Base-by-base conservation (phyloP, 176 grass and related monocot genomes). In the Carex pumila region DNA sequence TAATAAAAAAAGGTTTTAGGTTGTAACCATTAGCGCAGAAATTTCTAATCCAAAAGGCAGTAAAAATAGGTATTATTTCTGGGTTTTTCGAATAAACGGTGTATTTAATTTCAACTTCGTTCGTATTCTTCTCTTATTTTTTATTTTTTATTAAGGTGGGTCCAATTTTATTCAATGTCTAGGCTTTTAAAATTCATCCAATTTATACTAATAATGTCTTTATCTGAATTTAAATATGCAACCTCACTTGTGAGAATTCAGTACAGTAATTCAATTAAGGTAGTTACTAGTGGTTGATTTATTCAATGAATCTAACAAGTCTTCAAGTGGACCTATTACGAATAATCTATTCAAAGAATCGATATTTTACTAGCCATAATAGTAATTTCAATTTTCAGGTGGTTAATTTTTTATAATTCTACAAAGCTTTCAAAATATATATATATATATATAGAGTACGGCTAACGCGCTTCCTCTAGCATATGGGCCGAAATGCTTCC, bases 231-330 rank as follows among this genome's bases (percentile, higher is more conserved):
- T 70, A 70, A 70, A 70, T 70, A 43, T 43, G 67, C 67, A 70
- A 70, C 18, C 67, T 31, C 67, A 43, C 17, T 37, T n/a, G 43
- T 70, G 36, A 70, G 17, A 70, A 13, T 70, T 70, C 36, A 70
- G 66, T 70, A 69, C 66, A 69, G 15, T n/a, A 70, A 70, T 70
- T 62, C 8, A 70, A n/a, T 15, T 70, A 70, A 19, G 67, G 67
- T 70, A 70, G 67, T 18, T 70, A 19, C 36, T 39, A 41, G 67
- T 70, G 36, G 67, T 70, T 70, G 67, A 70, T 70, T 43, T 70
- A 43, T 43, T 70, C 43, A 70, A 70, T 70, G 32, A 70, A 70
- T 17, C 15, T 31, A 65, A 34, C 3, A 34, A 65, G 25, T 25
- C 19, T 7, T 25, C 19, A 25, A 62, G 60, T 62, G 7, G 13